Percentiles rank a stretch among this genome's conserved stretches.
These are phyloP conservation scores for Hebeloma cylindrosporum DNA, from an alignment of 768 basidiomycete species.

Conservation along the genomic window DNA sequence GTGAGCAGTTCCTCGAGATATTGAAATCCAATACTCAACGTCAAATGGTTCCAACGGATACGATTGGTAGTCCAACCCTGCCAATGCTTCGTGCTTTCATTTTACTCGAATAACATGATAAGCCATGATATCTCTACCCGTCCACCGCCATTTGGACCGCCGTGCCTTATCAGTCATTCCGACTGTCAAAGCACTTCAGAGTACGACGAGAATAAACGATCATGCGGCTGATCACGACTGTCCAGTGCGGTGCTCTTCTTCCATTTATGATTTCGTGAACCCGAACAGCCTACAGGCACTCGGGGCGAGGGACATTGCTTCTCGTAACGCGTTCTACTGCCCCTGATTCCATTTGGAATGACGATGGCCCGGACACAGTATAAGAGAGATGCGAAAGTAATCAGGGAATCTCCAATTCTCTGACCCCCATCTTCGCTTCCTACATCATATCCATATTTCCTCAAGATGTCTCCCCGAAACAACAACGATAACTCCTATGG, in stretches of 20 bases:
- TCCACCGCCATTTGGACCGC: too few relatives aligned
- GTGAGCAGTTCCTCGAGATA: too few relatives aligned
- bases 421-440: constrained; percentile 5
- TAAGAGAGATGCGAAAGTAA: not conserved
- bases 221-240: constrained; percentile 8
- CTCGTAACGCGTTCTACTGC: not conserved
- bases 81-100: too few relatives aligned
- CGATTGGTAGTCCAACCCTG: too few relatives aligned
- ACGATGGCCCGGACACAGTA: not conserved
- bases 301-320: not conserved
- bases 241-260: not conserved
- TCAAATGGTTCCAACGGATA: too few relatives aligned
- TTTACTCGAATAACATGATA: not conserved
- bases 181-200: constrained; percentile 11
- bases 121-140: not conserved
- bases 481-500: constrained; percentile 23
- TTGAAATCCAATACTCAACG: too few relatives aligned
- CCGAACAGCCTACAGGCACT: constrained; percentile 12
- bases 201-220: constrained; percentile 9
- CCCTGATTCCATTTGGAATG: not conserved
- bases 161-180: constrained; percentile 12
- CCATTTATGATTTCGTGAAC: not conserved
- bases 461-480: constrained; percentile 11
- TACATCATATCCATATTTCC: not conserved
- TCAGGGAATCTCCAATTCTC: not conserved